Conservation (phyloP, 352 stramenopile species). For the Albugo laibachii region DNA sequence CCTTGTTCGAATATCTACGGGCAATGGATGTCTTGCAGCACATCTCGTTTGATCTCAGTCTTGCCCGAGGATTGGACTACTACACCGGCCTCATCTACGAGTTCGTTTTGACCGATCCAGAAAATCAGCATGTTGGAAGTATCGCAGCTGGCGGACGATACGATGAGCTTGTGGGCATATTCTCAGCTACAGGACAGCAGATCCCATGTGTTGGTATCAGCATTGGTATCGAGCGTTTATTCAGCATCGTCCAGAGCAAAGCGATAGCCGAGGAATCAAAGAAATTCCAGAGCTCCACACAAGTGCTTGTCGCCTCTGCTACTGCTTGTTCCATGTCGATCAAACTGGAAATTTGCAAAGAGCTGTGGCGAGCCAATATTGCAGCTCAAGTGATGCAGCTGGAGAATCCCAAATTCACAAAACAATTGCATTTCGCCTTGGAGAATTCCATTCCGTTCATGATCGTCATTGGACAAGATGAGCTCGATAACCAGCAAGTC, state of each 20-base stretch:
- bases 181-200: constrained; percentile 85
- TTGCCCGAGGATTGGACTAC: constrained; percentile 96
- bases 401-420: constrained; percentile 95
- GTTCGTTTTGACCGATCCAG: constrained; percentile 78
- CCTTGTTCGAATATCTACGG: constrained; percentile 95
- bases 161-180: constrained; percentile 97
- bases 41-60: constrained; percentile 92
- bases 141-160: constrained; percentile 96
- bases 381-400: constrained; percentile 90
- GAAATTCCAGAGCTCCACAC: constrained; percentile 18
- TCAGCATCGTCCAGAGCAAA: constrained; percentile 93
- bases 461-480: constrained; percentile 92
- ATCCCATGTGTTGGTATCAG: constrained; percentile 96
- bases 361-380: constrained; percentile 83
- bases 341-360: constrained; percentile 56
- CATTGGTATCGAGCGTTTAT: constrained; percentile 97
- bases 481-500: constrained; percentile 84
- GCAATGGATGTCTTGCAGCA: constrained; percentile 89
- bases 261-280: constrained; percentile 38
- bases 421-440: constrained; percentile 91
- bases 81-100: constrained; percentile 99
- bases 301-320: constrained; percentile 90
- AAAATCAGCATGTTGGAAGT: constrained; percentile 85
- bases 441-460: constrained; percentile 92
- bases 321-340: constrained; percentile 37